Evolutionary conservation across 2,329 filamentous ascomycete species (phyloP), one percentile per base, ranked within the genome.

Genomic region (Ceratocystis cacaofunesta): DNA sequence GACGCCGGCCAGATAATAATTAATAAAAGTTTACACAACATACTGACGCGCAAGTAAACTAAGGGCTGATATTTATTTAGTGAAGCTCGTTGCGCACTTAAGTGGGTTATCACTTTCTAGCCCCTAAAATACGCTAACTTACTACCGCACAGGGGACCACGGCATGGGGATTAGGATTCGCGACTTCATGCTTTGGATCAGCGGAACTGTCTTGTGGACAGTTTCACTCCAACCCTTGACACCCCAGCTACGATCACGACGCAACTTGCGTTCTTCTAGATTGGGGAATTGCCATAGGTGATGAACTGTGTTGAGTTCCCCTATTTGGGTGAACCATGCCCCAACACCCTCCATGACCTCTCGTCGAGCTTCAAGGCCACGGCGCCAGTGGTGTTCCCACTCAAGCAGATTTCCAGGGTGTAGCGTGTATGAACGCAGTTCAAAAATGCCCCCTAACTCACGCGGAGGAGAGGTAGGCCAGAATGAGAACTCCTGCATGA

Each of bases 401-500:
- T 99, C 94, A 6, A 99, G 82, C 55, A 99, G 81, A 74, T 96
- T 96, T 52, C 94, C 94, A 0, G 94, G 94, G 74, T 96, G 90
- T 25, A 99, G 82, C 4, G 91, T 96, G 79, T 99, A 99, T 1
- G 94, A 96, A 63, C 94, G 89, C 43, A 99, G 82, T 78, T 99
- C 94, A 73, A 99, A 99, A 52, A 99, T 77, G 58, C 94, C 94
- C 65, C 94, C 94, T 0, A 99, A 84, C 72, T 90, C 81, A 68
- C 94, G 90, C 0, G 94, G 94, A 4, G 92, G 83, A 0, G 90
- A 92, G 2, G 94, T 99, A 1, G 94, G 94, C 94, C 94, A 99
- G 82, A 99, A 99, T 44, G 92, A 96, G 77, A 99, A 99, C 76
- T 99, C 94, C 75, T 99, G 94, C 94, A 99, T 99, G 63, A 99